Evolutionary conservation across 2,329 filamentous ascomycete genomes (phyloP), one percentile per base, ranked within the genome.

Genomic region (Epichloe gansuensis): DNA sequence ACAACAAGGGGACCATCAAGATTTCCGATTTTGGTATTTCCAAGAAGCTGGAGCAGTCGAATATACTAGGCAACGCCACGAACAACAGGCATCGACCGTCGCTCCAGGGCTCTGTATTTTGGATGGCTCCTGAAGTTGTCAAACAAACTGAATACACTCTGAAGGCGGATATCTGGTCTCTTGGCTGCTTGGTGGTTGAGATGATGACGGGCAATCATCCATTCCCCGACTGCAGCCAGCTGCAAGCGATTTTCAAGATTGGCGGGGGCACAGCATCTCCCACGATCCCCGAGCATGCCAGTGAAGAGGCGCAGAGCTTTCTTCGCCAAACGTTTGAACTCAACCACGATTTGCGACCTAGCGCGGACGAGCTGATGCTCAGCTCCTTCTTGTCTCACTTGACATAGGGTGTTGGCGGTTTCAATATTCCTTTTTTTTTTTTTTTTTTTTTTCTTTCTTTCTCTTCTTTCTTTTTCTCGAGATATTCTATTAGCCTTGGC

Each of bases 61-160:
- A 91, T 55, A 81, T 96, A 45, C 81, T 95, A 46, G 82, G 68
- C 63, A 84, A 76, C 61, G 84, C 75, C 63, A 80, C 77, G 63
- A 83, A 82, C 69, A 82, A 78, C 68, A 83, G 82, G 66, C 76
- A 86, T 62, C 75, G 82, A 5, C 82, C 83, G 3, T 97, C 91
- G 1, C 80, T 98, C 3, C 93, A 98, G 68, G 93, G 93, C 13
- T 96, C 90, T 28, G 93, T 98, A 50, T 98, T 96, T 73, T 98
- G 93, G 93, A 98, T 98, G 93, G 93, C 93, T 0, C 93, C 93
- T 8, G 93, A 98, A 72, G 93, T 98, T 21, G 93, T 98, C 57
- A 93, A 93, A 63, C 93, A 97, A 71, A 97, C 91, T 3, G 91
- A 90, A 5, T 96, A 98, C 72, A 97, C 91, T 5, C 89, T 91